phyloP scores from a whole-genome alignment of 441 rosid species.

The Erodium trifolium region DNA sequence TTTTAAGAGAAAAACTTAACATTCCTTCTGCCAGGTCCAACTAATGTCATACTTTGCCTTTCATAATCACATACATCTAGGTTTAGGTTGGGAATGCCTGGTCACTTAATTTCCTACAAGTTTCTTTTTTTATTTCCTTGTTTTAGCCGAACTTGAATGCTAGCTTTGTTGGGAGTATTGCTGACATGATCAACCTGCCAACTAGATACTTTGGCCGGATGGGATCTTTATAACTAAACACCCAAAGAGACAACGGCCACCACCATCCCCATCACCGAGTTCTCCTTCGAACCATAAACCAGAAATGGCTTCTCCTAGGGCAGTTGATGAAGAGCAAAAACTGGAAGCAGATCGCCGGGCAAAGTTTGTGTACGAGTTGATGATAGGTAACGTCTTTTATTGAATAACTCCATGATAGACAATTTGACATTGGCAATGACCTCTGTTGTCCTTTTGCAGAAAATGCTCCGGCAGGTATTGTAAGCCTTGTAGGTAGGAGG shows the following conservation, averaged over 20 bases:
- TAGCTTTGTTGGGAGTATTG: background rate
- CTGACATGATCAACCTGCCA: slow-evolving; percentile 16
- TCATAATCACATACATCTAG: background rate
- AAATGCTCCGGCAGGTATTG: slow-evolving; percentile 74
- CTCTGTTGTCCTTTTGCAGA: slow-evolving; percentile 35
- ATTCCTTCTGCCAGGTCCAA: background rate
- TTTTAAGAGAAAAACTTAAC: background rate
- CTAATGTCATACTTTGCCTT: background rate
- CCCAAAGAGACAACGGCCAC: slow-evolving; percentile 52
- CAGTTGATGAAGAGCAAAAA: slow-evolving; percentile 52
- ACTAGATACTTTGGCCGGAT: slow-evolving; percentile 96
- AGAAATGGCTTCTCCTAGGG: slow-evolving; percentile 31
- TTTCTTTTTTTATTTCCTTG: background rate
- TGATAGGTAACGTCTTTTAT: slow-evolving; percentile 56
- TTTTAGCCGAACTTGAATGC: background rate
- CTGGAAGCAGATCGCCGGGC: slow-evolving; percentile 74
- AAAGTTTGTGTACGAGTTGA: slow-evolving; percentile 81
- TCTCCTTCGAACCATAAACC: slow-evolving; percentile 22
- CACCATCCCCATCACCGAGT: slow-evolving; percentile 30
- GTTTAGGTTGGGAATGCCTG: background rate
- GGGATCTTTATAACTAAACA: slow-evolving; percentile 92
- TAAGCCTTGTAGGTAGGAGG: slow-evolving; percentile 84
- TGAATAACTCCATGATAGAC: background rate
- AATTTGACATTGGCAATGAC: slow-evolving; percentile 11
- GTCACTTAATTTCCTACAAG: slow-evolving; percentile 1